Percentiles rank a stretch among this genome's conserved stretches.
phyloP scores from a whole-genome alignment of 495 filamentous ascomycete genomes.

The Extremus antarcticus region DNA sequence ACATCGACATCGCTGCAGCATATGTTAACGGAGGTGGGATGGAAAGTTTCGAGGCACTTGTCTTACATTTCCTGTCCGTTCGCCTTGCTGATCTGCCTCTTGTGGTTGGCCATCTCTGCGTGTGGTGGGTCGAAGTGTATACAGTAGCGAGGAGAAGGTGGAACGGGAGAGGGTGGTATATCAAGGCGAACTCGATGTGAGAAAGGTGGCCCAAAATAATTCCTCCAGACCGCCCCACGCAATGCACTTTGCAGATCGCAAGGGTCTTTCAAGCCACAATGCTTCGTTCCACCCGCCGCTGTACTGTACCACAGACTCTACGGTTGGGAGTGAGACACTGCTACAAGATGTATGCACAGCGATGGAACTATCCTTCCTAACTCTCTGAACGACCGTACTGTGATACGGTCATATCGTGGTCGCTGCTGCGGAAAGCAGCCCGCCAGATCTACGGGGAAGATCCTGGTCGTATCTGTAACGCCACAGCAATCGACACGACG shows the following conservation, averaged over 20 bases:
- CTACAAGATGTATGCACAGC: too few species aligned
- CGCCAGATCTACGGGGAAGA: too few species aligned
- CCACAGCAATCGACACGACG: too few species aligned
- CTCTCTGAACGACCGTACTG: too few species aligned
- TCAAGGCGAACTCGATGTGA: too few species aligned
- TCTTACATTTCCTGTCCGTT: slow-evolving; percentile 34
- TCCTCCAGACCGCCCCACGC: too few species aligned
- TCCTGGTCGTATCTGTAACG: too few species aligned
- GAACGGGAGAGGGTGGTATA: background rate
- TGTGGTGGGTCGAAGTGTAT: too few species aligned
- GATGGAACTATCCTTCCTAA: too few species aligned
- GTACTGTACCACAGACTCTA: background rate
- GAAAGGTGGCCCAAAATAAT: background rate
- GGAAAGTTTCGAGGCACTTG: slow-evolving; percentile 1
- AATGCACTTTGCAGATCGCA: background rate
- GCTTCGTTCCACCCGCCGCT: background rate
- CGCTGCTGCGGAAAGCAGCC: too few species aligned
- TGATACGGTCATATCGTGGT: too few species aligned
- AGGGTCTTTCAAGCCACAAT: background rate
- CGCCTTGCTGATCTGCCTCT: slow-evolving; percentile 13
- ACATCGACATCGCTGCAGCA: slow-evolving; percentile 75
- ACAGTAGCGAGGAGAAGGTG: background rate
- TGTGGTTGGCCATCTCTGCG: slow-evolving; percentile 30
- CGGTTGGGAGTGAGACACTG: too few species aligned
- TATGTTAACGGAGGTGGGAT: slow-evolving; percentile 6